A percentile compares a stretch with the other conserved stretches of the same genome.
Conservation (phyloP, 202 grass and related monocot genomes). For the Eragrostis tef region DNA sequence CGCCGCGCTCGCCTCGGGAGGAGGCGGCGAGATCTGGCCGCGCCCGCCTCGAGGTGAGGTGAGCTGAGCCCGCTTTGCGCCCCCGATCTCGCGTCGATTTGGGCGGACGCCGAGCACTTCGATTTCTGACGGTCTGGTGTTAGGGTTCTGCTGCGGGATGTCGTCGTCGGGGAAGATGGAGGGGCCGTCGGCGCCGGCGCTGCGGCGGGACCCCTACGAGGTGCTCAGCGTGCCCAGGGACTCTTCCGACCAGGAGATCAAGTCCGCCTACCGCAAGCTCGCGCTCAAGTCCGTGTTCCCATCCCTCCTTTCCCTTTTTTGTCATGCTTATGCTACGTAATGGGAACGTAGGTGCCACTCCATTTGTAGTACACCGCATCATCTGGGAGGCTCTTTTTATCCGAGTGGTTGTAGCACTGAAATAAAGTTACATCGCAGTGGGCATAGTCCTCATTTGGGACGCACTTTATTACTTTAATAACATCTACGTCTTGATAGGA, state of each 20-base stretch:
- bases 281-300: slow-evolving; percentile 72
- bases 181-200: slow-evolving; percentile 72
- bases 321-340: neutral
- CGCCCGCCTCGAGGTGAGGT: slow-evolving; percentile 22
- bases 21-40: slow-evolving; percentile 51
- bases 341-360: neutral
- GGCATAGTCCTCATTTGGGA: neutral
- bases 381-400: neutral
- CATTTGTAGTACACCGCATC: neutral
- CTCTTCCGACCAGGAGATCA: slow-evolving; percentile 97
- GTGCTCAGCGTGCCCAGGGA: slow-evolving; percentile 82
- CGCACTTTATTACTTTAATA: neutral
- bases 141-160: slow-evolving; percentile 56
- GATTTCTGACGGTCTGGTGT: neutral
- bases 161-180: slow-evolving; percentile 84
- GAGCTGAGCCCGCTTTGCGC: slow-evolving; percentile 1
- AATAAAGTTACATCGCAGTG: neutral
- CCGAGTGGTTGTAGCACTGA: neutral
- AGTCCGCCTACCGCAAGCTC: slow-evolving; percentile 95
- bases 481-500: neutral
- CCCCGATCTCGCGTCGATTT: slow-evolving; percentile 17
- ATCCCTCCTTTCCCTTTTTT: neutral
- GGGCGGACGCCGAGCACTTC: neutral
- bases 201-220: slow-evolving; percentile 90
- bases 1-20: neutral